Evolutionary conservation across 2,329 filamentous ascomycete genomes (phyloP), one percentile per base, ranked within the genome.

Genomic region (Bipolaris zeicola): DNA sequence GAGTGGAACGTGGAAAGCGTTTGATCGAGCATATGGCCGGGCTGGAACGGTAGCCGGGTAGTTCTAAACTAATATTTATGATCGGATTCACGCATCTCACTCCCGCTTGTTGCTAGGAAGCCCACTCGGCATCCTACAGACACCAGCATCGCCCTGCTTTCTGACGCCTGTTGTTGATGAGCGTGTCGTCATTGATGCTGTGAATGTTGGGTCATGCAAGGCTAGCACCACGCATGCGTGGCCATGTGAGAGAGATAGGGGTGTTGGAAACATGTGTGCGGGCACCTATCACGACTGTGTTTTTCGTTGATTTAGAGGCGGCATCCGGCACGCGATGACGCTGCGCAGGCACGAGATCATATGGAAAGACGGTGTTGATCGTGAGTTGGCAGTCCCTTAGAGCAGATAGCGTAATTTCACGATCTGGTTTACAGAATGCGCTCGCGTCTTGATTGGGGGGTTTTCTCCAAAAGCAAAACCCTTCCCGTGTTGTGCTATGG

Each of bases 1-100:
- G 48, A 42, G 38, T 36, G 55, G 55, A 50, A 33, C 36, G 46
- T 58, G 20, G n/a, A 46, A n/a, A 18, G 28, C 22, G 4, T 34
- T 49, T 16, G n/a, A 14, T 36, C 14, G 33, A 26, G 39, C 33
- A 8, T 48, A 28, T 38, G 45, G 39, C 34, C 22, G n/a, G 10
- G 33, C n/a, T 38, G 34, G 45, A 14, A 8, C 4, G 33, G 38
- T 31, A 16, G 31, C n/a, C n/a, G 38, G 45, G 22, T 22, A 31
- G 42, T 16, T n/a, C 8, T 31, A 11, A 31, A 47, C 22, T 33
- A 45, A 28, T 38, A 43, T 42, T 49, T 18, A 45, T 34, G 20
- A 26, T 5, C 13, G 42, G 5, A 16, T 31, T 26, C 24, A 59
- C 47, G 39, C 31, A 59, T 59, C 33, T 45, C 39, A 43, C 39